phyloP scores from a whole-genome alignment of 176 grass and related monocot species.

The Carex myosuroides region DNA sequence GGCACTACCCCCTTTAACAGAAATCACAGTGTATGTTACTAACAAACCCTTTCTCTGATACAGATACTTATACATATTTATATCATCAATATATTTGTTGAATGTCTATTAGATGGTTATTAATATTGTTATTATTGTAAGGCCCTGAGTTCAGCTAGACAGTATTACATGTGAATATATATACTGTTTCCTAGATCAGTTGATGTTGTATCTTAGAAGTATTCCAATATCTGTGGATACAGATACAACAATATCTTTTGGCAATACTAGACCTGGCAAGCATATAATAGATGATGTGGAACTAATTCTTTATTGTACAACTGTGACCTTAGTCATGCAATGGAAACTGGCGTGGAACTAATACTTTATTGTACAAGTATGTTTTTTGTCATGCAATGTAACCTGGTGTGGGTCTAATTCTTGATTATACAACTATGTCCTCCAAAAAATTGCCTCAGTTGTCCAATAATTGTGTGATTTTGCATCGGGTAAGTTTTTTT shows the following conservation, averaged over 20 bases:
- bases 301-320: neutral
- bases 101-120: neutral
- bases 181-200: neutral
- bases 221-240: neutral
- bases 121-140: neutral
- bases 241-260: neutral
- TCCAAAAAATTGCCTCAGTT: neutral
- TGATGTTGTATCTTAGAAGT: neutral
- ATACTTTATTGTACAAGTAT: neutral
- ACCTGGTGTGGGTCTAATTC: neutral
- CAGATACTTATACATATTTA: neutral
- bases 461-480: neutral
- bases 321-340: neutral
- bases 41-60: neutral
- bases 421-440: neutral
- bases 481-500: neutral
- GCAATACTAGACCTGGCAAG: neutral
- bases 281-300: neutral
- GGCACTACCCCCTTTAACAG: constrained; percentile 67
- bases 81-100: constrained; percentile 26
- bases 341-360: neutral
- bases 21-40: constrained; percentile 73
- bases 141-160: too few species aligned
- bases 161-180: too few species aligned
- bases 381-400: neutral